Conservation (phyloP, 148 eudicot genomes). For the Rhododendron molle region DNA sequence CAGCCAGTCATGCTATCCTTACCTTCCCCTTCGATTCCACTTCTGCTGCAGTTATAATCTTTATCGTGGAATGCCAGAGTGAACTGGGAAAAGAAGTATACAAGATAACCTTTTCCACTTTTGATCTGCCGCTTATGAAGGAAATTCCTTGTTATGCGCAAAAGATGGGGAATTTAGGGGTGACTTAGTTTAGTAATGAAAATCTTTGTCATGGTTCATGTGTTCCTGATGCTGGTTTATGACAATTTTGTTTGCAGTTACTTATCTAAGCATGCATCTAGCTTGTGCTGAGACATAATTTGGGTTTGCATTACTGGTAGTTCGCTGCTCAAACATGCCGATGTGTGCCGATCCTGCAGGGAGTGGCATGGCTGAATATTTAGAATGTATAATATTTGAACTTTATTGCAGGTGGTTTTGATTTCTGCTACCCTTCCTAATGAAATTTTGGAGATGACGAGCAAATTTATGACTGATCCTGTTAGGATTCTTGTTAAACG, state of each 20-base stretch:
- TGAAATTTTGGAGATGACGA: constrained; percentile 95
- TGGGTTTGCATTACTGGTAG: neutral
- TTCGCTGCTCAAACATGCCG: neutral
- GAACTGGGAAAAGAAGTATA: no score
- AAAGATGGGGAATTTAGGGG: neutral
- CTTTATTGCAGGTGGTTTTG: constrained; percentile 61
- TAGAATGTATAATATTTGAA: neutral
- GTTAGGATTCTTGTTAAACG: constrained; percentile 93
- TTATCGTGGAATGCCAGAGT: no score
- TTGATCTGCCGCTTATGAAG: no score
- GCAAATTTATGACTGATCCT: constrained; percentile 97
- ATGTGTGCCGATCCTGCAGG: neutral
- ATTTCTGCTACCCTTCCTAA: constrained; percentile 97
- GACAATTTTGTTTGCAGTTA: neutral
- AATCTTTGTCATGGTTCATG: neutral
- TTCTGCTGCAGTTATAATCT: no score
- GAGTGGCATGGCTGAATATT: neutral
- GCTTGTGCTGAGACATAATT: neutral
- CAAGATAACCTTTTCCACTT: no score
- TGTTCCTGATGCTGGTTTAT: neutral
- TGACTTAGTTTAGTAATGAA: neutral
- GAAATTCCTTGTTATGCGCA: no score
- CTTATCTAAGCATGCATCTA: neutral
- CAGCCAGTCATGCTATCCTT: no score
- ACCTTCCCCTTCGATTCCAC: no score